Conservation (phyloP, 805 yeast species). For the Candida sakaeoensis region DNA sequence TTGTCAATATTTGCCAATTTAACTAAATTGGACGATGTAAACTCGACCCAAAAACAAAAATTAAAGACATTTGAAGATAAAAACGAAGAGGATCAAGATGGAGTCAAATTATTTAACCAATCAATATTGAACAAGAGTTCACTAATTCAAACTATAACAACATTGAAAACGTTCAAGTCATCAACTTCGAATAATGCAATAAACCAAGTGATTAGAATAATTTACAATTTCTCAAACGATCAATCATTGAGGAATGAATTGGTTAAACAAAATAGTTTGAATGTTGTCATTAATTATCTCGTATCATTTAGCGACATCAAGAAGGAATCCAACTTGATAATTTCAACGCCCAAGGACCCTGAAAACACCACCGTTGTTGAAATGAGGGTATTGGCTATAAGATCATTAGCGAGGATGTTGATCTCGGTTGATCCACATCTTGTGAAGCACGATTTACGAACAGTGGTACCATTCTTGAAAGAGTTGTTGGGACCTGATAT, state of each 20-base stretch:
- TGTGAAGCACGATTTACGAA: slow-evolving; percentile 36
- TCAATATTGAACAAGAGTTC: slow-evolving; percentile 22
- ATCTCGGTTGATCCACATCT: slow-evolving; percentile 41
- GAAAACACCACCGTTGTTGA: slow-evolving; percentile 14
- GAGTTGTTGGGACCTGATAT: slow-evolving; percentile 40
- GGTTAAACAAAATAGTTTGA: slow-evolving; percentile 45
- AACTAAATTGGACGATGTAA: slow-evolving; percentile 26
- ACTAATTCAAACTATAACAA: slow-evolving; percentile 16
- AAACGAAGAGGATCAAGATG: slow-evolving; percentile 18
- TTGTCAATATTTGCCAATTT: slow-evolving; percentile 40
- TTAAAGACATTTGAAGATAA: slow-evolving; percentile 27
- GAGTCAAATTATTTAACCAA: slow-evolving; percentile 29
- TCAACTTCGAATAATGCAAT: slow-evolving; percentile 12
- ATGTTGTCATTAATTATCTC: slow-evolving; percentile 36
- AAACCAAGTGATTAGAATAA: slow-evolving; percentile 27
- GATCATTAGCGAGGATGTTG: slow-evolving; percentile 43
- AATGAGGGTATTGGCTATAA: slow-evolving; percentile 30
- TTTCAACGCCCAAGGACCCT: slow-evolving; percentile 17
- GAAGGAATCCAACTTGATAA: slow-evolving; percentile 13
- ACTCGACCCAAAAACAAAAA: slow-evolving; percentile 23
- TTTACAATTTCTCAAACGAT: slow-evolving; percentile 31
- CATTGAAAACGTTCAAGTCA: slow-evolving; percentile 16
- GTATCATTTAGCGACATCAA: slow-evolving; percentile 23
- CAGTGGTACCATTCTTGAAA: slow-evolving; percentile 46
- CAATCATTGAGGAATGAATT: slow-evolving; percentile 32